Evolutionary conservation across 805 yeast genomes (phyloP), one percentile per base, ranked within the genome.

Genomic region (Tetrapisispora arboricola): DNA sequence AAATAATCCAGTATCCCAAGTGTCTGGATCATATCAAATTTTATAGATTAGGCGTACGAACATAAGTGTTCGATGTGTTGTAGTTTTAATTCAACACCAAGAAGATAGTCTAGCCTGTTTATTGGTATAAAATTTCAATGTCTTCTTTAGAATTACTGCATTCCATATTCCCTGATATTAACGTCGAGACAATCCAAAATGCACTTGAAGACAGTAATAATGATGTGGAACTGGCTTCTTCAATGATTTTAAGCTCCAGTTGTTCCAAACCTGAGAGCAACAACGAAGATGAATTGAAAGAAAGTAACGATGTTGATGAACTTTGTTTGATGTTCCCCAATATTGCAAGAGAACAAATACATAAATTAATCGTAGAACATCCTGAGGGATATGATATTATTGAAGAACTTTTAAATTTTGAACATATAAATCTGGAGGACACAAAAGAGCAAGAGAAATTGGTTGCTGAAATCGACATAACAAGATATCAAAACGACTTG

Each of bases 311-410:
- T 5, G 13, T 39, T 22, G 24, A 31, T 13, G 18, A 52, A 22
- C 48, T 72, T 24, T 48, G 53, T 36, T 68, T 65, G 12, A 65
- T 76, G 57, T 75, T 76, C 44, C 80, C 80, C 0, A 53, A 65
- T 13, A 44, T 63, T 2, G 61, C 65, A 2, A 31, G 53, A 4
- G 54, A 48, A 2, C 45, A 47, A 7, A 54, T 76, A 7, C 46
- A 57, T 3, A 44, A 50, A 1, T 56, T 57, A 3, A 57, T 66
- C 15, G 47, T 55, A 19, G 59, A 57, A 2, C 49, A 58, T 29
- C 47, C 57, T 31, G 45, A 57, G 9, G 47, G 58, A 29, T 49
- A 48, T 25, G 41, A 40, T 15, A 36, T 50, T 11, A 43, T 49
- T 2, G 28, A 48, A 5, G 51, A 47, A 21, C 38, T 51, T n/a